Conservation (phyloP, 257 asterid species). For the Forsythia suspensa region DNA sequence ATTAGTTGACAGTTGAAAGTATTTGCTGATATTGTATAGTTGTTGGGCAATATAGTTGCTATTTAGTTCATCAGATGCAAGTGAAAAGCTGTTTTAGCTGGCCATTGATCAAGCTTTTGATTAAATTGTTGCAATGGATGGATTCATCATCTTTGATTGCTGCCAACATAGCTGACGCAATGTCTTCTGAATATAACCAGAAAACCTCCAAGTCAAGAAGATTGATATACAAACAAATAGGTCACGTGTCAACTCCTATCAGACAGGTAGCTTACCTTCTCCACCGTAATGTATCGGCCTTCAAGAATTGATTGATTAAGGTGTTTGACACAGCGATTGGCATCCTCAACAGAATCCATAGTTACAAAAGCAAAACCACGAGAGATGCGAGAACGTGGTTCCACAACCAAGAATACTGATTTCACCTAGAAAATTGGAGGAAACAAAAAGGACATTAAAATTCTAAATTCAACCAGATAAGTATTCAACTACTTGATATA, state of each 20-base stretch:
- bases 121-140: constrained; percentile 79
- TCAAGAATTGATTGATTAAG: constrained; percentile 92
- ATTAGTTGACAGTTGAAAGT: constrained; percentile 86
- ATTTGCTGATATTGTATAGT: constrained; percentile 90
- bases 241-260: constrained; percentile 36
- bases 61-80: constrained; percentile 95
- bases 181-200: constrained; percentile 96
- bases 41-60: constrained; percentile 90
- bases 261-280: constrained; percentile 66
- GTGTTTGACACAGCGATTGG: constrained; percentile 84
- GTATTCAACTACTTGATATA: neutral
- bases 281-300: constrained; percentile 92
- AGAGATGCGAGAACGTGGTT: constrained; percentile 88
- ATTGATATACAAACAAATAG: constrained; percentile 42
- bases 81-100: constrained; percentile 93
- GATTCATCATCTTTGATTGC: constrained; percentile 96
- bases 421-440: constrained; percentile 51
- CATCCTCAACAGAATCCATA: constrained; percentile 82
- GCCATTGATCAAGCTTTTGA: constrained; percentile 59
- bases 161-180: constrained; percentile 93
- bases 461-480: neutral
- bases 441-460: constrained; percentile 16
- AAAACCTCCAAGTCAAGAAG: constrained; percentile 88
- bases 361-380: constrained; percentile 95
- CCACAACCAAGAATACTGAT: constrained; percentile 83